Evolutionary conservation across 176 grass and related monocot species (phyloP).

Genomic region (Alloteropsis semialata): DNA sequence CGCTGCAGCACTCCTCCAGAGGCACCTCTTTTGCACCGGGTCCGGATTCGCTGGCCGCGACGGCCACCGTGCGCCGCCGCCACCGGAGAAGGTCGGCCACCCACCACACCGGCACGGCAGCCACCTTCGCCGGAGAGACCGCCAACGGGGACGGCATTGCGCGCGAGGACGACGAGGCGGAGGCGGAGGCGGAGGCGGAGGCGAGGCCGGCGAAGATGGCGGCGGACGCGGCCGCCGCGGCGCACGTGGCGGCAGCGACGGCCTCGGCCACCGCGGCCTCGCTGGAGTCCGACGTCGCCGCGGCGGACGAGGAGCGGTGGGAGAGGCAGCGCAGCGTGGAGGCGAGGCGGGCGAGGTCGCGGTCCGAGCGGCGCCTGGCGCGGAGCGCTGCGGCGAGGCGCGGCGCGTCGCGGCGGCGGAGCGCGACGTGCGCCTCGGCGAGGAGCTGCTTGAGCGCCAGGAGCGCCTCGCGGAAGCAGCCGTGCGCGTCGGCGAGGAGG

Average conservation of each 20-base stretch:
- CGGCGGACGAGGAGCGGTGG: neutral
- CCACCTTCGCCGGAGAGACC: conserved; percentile 25
- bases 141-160: neutral
- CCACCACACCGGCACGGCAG: conserved; percentile 62
- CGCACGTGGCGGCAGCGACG: conserved; percentile 29
- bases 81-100: conserved; percentile 57
- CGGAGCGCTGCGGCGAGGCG: conserved; percentile 48
- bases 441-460: conserved; percentile 36
- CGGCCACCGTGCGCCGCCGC: conserved; percentile 49
- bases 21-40: neutral
- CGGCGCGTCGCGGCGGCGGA: conserved; percentile 33
- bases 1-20: conserved; percentile 26
- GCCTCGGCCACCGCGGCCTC: conserved; percentile 49
- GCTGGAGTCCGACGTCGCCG: neutral
- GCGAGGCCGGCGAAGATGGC: conserved; percentile 55
- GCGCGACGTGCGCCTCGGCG: conserved; percentile 46
- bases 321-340: conserved; percentile 39
- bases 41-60: conserved; percentile 10
- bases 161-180: conserved; percentile 36
- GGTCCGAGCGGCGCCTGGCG: conserved; percentile 37
- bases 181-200: conserved; percentile 41
- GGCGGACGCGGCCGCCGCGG: conserved; percentile 43
- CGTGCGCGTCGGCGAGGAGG: conserved; percentile 49
- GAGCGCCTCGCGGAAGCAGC: conserved; percentile 56
- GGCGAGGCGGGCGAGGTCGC: conserved; percentile 45